phyloP scores from a whole-genome alignment of 257 asterid species.

The Misopates orontium region DNA sequence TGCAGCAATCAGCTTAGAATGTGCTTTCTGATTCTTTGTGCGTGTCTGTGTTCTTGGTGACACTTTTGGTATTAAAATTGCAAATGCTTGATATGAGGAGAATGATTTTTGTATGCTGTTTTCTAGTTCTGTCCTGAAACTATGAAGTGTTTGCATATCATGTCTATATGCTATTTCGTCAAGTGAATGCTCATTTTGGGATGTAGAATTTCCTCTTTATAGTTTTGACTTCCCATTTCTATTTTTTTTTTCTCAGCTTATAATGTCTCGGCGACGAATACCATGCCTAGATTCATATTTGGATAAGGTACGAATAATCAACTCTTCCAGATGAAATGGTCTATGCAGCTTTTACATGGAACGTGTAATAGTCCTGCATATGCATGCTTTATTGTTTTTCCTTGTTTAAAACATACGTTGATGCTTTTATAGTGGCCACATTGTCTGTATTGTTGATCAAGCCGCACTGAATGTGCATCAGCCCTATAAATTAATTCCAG shows the following conservation, averaged over 20 bases:
- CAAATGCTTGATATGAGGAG: slow-evolving; percentile 9
- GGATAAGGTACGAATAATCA: slow-evolving; percentile 73
- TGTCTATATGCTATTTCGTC: not conserved
- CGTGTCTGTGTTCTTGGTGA: not conserved
- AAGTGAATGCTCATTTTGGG: slow-evolving; percentile 8
- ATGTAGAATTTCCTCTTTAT: not conserved
- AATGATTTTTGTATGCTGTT: slow-evolving; percentile 6
- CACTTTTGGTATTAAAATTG: slow-evolving; percentile 1
- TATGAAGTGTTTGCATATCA: slow-evolving; percentile 5
- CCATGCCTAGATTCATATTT: slow-evolving; percentile 96
- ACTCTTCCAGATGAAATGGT: slow-evolving; percentile 21
- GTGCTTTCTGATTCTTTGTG: not conserved
- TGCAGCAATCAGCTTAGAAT: not conserved
- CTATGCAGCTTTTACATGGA: not conserved
- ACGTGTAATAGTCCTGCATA: slow-evolving; percentile 7
- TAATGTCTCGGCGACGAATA: slow-evolving; percentile 96
- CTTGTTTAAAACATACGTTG: slow-evolving; percentile 4
- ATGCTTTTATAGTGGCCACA: slow-evolving; percentile 5
- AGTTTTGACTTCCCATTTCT: slow-evolving; percentile 9
- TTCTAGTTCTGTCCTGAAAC: slow-evolving; percentile 21
- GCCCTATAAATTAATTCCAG: slow-evolving; percentile 5
- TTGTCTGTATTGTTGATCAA: not conserved
- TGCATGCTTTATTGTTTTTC: slow-evolving; percentile 10
- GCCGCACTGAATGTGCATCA: slow-evolving; percentile 17
- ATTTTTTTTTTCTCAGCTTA: slow-evolving; percentile 60